phyloP scores from a whole-genome alignment of 495 filamentous ascomycete genomes.

The Cercophora newfieldiana region DNA sequence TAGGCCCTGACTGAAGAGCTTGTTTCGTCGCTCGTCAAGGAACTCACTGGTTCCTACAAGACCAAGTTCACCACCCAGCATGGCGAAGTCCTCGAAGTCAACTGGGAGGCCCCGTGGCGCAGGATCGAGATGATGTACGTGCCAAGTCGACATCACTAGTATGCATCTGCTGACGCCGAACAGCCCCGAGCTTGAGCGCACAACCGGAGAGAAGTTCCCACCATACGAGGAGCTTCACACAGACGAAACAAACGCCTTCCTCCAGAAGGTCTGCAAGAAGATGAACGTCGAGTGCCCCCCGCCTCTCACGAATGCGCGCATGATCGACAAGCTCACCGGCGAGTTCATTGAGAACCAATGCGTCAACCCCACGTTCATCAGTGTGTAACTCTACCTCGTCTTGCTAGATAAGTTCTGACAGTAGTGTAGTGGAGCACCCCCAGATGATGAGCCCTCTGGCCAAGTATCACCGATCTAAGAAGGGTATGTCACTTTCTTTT shows the following conservation, averaged over 20 bases:
- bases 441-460: slow-evolving; percentile 98
- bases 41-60: slow-evolving; percentile 78
- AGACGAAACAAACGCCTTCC: slow-evolving; percentile 79
- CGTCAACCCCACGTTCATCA: slow-evolving; percentile 96
- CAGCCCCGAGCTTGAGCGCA: slow-evolving; percentile 77
- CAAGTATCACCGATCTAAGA: slow-evolving; percentile 82
- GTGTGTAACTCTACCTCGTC: slow-evolving; percentile 42
- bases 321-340: slow-evolving; percentile 95
- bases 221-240: slow-evolving; percentile 87
- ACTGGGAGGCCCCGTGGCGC: slow-evolving; percentile 95
- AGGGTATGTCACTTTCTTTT: slow-evolving; percentile 48
- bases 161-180: background rate
- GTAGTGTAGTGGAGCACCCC: slow-evolving; percentile 58
- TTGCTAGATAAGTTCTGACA: background rate
- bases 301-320: slow-evolving; percentile 90
- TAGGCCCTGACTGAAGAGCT: slow-evolving; percentile 95
- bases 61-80: slow-evolving; percentile 79
- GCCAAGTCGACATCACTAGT: background rate
- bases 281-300: slow-evolving; percentile 85
- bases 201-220: slow-evolving; percentile 90
- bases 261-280: slow-evolving; percentile 81
- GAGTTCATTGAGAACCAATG: slow-evolving; percentile 95
- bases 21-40: slow-evolving; percentile 87
- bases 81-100: slow-evolving; percentile 83
- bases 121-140: slow-evolving; percentile 84